phyloP scores from a whole-genome alignment of 2,329 filamentous ascomycete species.

The Aspergillus uvarum region DNA sequence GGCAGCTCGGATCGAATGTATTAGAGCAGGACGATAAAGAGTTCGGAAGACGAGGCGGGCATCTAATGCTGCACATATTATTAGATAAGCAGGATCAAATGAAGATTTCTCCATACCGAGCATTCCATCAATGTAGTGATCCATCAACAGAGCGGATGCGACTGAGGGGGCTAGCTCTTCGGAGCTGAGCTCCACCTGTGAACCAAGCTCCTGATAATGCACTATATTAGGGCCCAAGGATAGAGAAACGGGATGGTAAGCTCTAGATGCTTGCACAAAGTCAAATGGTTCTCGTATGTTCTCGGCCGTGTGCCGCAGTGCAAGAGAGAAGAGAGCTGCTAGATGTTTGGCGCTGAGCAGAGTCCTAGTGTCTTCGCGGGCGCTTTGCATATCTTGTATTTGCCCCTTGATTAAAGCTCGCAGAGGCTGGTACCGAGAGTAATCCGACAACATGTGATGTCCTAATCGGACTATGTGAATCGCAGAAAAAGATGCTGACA shows the following conservation, averaged over 20 bases:
- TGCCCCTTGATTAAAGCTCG: conserved; percentile 1
- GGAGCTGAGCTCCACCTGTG: background rate
- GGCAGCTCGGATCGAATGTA: background rate
- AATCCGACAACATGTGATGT: background rate
- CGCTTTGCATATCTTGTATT: background rate
- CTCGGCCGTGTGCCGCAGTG: background rate
- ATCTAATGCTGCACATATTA: background rate
- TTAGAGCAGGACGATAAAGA: background rate
- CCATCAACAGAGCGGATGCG: conserved; percentile 4
- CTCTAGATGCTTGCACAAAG: conserved; percentile 4
- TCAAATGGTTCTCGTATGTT: background rate
- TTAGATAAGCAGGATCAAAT: background rate
- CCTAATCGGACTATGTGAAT: conserved; percentile 2
- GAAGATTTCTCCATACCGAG: background rate
- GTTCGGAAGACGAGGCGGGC: background rate
- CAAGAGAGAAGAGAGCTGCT: background rate
- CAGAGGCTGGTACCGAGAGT: background rate
- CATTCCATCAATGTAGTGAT: conserved; percentile 4
- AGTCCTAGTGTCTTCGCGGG: background rate
- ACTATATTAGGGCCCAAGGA: background rate
- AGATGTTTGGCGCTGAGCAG: background rate
- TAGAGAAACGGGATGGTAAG: background rate
- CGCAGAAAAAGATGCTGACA: conserved; percentile 2
- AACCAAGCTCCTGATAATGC: conserved; percentile 1
- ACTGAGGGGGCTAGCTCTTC: background rate